Percentiles rank a stretch among this genome's conserved stretches.
Evolutionary conservation across 208 protist genomes (phyloP).

Genomic region (Acanthamoeba pearcei): DNA sequence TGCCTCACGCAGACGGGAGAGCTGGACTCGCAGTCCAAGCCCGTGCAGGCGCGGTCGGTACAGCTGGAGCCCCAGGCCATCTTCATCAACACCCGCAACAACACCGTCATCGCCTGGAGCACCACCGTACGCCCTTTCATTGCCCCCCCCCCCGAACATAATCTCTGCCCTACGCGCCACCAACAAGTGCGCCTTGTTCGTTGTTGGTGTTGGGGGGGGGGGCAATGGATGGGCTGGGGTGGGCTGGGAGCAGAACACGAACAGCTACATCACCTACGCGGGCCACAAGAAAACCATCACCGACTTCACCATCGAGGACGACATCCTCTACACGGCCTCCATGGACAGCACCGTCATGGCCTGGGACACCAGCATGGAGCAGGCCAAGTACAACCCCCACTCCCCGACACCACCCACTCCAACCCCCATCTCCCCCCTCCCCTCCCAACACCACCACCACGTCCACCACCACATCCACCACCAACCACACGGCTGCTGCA

Average conservation of each 20-base stretch:
- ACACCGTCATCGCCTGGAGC: constrained; percentile 26
- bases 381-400: not conserved
- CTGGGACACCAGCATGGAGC: constrained; percentile 30
- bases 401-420: no score
- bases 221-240: not conserved
- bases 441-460: no score
- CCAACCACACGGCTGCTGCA: not conserved
- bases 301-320: not conserved
- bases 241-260: not conserved
- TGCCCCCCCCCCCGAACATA: not conserved
- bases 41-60: not conserved
- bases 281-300: not conserved
- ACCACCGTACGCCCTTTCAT: not conserved
- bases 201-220: not conserved
- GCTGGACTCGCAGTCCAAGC: constrained; percentile 7
- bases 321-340: constrained; percentile 13
- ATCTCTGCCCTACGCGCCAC: no score
- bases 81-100: constrained; percentile 2
- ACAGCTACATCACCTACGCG: constrained; percentile 4
- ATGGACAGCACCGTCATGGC: not conserved
- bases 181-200: not conserved
- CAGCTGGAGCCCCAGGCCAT: constrained; percentile 9
- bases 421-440: no score
- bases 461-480: no score
- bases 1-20: not conserved